phyloP scores from a whole-genome alignment of 1,284 basidiomycete genomes.

The Peniophora sp. region DNA sequence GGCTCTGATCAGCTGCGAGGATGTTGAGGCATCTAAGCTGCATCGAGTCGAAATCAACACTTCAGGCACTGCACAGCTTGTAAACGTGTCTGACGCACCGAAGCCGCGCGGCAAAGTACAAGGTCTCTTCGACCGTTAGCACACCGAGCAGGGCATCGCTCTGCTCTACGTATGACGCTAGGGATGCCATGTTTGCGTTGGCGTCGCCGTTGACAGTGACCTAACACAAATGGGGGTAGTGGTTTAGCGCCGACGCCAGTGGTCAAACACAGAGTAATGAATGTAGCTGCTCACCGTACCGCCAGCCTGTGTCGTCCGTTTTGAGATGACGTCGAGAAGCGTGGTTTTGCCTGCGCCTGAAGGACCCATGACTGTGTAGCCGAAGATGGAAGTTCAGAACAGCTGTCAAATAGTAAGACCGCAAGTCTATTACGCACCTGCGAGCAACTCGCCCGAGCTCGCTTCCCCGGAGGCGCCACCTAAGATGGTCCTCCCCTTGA shows the following conservation, averaged over 20 bases:
- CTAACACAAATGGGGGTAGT: conserved; percentile 2
- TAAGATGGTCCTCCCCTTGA: conserved; percentile 5
- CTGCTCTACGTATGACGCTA: conserved; percentile 52
- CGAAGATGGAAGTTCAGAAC: background rate
- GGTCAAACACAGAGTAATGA: background rate
- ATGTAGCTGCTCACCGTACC: conserved; percentile 20
- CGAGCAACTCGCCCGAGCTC: conserved; percentile 26
- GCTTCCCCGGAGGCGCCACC: conserved; percentile 31
- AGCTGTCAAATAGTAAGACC: conserved; percentile 1
- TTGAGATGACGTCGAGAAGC: conserved; percentile 34
- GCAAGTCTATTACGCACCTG: conserved; percentile 1
- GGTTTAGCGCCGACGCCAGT: background rate
- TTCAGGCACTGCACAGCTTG: background rate
- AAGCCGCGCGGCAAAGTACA: conserved; percentile 52
- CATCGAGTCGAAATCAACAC: background rate
- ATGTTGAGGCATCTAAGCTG: conserved; percentile 40
- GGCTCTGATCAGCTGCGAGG: conserved; percentile 28
- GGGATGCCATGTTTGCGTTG: conserved; percentile 13
- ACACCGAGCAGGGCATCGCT: conserved; percentile 54
- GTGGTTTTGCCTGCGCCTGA: conserved; percentile 39
- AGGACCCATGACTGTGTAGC: conserved; percentile 37
- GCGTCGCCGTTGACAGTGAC: conserved; percentile 12
- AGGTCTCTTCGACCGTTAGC: conserved; percentile 56
- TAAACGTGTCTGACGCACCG: conserved; percentile 23
- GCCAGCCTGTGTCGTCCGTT: conserved; percentile 26